Base-by-base conservation (phyloP, 2,329 filamentous ascomycete species). In the Neopestalotiopsis rosae region DNA sequence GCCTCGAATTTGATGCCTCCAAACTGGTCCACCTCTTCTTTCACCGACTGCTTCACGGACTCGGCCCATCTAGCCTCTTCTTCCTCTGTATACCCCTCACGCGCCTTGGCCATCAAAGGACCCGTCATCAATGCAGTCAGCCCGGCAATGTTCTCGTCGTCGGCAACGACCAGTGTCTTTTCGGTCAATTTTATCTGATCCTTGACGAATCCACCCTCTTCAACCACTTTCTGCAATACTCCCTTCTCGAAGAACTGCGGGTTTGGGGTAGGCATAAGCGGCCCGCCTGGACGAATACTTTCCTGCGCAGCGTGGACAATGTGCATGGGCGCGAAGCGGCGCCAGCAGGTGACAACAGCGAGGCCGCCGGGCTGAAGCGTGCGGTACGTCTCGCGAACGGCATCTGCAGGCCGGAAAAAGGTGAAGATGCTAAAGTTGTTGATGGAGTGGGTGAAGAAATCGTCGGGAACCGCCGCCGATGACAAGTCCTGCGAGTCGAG, bases 341-440 rank as follows among this genome's bases (percentile, higher is more conserved):
- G 73, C 74, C 74, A 76, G 67, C 73, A 74, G 32, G 71, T 75
- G 3, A 76, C 49, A 61, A 75, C 28, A 42, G 74, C 74, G 32
- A 75, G 70, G 61, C 73, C 74, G 34, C 71, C 71, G 1, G 72
- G 74, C 30, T 69, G 70, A 6, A 76, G 72, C 12, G 74, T 75
- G 65, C 74, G 74, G 69, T 73, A 73, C 4, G 72, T 70, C 72
- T 76, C 74, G 24, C 71, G 71, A 45, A 75, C 30, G 4, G 73
- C 75, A 30, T 72, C 69, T 3, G 10, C 61, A 1, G 74, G 72
- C 9, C 71, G 71, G 5, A 68, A 10, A 57, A 76, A 75, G n/a
- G 74, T 73, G 30, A 75, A 75, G 56, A 76, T 75, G 73, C 74
- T 75, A 32, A 76, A 76, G 69, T 75, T 75, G 70, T 73, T 17